phyloP scores from a whole-genome alignment of 2,329 filamentous ascomycete species.

The Hymenoscyphus linearis region DNA sequence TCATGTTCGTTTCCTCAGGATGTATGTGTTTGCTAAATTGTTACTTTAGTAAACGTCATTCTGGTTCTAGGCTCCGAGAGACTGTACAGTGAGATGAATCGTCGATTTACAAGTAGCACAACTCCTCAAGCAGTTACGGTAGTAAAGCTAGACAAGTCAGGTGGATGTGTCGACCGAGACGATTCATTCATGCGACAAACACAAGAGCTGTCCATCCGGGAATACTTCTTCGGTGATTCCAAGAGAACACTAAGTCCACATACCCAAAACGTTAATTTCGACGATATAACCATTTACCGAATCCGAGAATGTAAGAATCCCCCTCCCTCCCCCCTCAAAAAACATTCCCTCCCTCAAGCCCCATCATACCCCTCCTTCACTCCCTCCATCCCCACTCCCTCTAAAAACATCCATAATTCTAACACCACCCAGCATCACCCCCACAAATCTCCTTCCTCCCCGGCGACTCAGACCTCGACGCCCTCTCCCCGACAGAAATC shows the following conservation, averaged over 20 bases:
- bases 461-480: constrained; percentile 27
- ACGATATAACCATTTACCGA: constrained; percentile 67
- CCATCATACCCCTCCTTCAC: not conserved
- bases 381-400: not conserved
- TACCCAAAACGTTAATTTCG: constrained; percentile 78
- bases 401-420: too few relatives aligned
- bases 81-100: constrained; percentile 68
- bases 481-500: constrained; percentile 33
- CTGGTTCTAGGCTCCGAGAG: constrained; percentile 76
- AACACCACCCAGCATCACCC: constrained; percentile 21
- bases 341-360: too few relatives aligned
- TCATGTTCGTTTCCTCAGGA: not conserved
- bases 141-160: constrained; percentile 75
- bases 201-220: constrained; percentile 72
- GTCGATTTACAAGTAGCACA: constrained; percentile 55
- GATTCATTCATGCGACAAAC: constrained; percentile 66
- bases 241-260: constrained; percentile 77
- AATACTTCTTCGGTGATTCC: constrained; percentile 89
- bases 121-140: constrained; percentile 65
- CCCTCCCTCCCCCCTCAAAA: not conserved
- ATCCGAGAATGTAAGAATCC: constrained; percentile 50
- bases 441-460: constrained; percentile 32
- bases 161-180: constrained; percentile 75
- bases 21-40: not conserved
- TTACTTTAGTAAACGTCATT: constrained; percentile 62